phyloP scores from a whole-genome alignment of 352 stramenopile species.

The Blastocystis sp. region DNA sequence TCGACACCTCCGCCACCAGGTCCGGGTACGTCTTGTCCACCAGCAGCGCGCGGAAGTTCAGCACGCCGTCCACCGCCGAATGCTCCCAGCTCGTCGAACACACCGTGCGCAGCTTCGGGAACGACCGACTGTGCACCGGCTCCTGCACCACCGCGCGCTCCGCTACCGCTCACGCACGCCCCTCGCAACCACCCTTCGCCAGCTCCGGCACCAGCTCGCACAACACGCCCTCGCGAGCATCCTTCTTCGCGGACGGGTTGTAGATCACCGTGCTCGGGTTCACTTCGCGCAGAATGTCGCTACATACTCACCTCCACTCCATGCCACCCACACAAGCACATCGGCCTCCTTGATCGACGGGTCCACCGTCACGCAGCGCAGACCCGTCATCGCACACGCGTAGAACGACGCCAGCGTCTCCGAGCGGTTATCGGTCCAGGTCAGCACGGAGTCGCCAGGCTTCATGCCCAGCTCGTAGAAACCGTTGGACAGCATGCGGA shows the following conservation, averaged over 20 bases:
- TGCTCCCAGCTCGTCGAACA: constrained; percentile 36
- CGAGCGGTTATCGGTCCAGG: constrained; percentile 64
- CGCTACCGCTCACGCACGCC: not conserved
- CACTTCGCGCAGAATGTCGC: constrained; percentile 5
- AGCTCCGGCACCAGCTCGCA: constrained; percentile 28
- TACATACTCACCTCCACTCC: not conserved
- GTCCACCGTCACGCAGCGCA: constrained; percentile 41
- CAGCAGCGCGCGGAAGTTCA: constrained; percentile 45
- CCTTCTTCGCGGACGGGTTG: not conserved
- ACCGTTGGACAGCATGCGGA: constrained; percentile 30
- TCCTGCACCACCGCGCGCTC: constrained; percentile 12
- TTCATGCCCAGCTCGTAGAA: constrained; percentile 65
- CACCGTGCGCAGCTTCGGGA: constrained; percentile 33
- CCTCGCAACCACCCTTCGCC: not conserved
- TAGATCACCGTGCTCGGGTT: not conserved
- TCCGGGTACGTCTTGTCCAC: constrained; percentile 42
- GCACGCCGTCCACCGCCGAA: constrained; percentile 7
- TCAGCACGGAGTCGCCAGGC: constrained; percentile 51
- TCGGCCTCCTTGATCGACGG: constrained; percentile 15
- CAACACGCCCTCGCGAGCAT: constrained; percentile 1
- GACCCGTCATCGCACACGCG: constrained; percentile 55
- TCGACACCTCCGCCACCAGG: constrained; percentile 15
- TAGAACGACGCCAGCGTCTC: constrained; percentile 41
- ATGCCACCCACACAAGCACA: not conserved
- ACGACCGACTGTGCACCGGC: constrained; percentile 29